A percentile compares a stretch with the other conserved stretches of the same genome.
These are phyloP conservation scores for Sporothrix brasiliensis DNA, from an alignment of 2,329 filamentous ascomycete species.

Conservation along the genomic window DNA sequence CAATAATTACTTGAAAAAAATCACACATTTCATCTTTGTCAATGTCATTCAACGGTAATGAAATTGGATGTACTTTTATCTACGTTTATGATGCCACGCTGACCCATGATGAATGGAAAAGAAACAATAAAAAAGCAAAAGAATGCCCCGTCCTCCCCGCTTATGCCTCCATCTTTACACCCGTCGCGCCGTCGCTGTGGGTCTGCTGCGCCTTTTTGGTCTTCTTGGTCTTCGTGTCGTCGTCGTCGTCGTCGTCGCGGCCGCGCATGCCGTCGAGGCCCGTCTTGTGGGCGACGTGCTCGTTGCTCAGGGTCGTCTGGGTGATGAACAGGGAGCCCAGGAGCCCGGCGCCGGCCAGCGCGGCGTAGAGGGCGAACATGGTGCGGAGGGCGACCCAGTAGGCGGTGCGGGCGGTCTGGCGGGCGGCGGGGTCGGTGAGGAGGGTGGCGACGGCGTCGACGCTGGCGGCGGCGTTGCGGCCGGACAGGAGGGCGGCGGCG, in stretches of 20 bases:
- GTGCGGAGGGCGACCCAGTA: constrained; percentile 34
- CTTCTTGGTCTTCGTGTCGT: constrained; percentile 39
- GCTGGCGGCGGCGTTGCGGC: constrained; percentile 63
- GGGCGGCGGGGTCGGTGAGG: constrained; percentile 49
- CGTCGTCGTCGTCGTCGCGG: constrained; percentile 37
- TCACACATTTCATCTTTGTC: no score
- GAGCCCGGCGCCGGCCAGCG: constrained; percentile 53
- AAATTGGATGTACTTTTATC: not conserved
- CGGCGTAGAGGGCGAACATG: constrained; percentile 63
- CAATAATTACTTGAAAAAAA: no score
- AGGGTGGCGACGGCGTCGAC: constrained; percentile 60
- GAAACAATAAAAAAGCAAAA: not conserved
- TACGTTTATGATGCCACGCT: constrained; percentile 9
- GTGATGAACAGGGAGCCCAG: constrained; percentile 53
- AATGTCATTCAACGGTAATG: not conserved
- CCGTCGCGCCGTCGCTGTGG: constrained; percentile 9
- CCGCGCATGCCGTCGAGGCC: constrained; percentile 51
- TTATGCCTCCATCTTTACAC: not conserved
- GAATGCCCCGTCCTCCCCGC: not conserved
- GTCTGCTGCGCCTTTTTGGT: constrained; percentile 33
- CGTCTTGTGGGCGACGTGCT: constrained; percentile 62
- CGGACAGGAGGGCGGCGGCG: constrained; percentile 57
- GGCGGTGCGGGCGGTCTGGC: constrained; percentile 43
- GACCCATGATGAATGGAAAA: not conserved
- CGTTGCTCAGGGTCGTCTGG: constrained; percentile 55